Evolutionary conservation across 78 protist genomes (phyloP), one percentile per base, ranked within the genome.

Genomic region (Paratrimastix pyriformis): DNA sequence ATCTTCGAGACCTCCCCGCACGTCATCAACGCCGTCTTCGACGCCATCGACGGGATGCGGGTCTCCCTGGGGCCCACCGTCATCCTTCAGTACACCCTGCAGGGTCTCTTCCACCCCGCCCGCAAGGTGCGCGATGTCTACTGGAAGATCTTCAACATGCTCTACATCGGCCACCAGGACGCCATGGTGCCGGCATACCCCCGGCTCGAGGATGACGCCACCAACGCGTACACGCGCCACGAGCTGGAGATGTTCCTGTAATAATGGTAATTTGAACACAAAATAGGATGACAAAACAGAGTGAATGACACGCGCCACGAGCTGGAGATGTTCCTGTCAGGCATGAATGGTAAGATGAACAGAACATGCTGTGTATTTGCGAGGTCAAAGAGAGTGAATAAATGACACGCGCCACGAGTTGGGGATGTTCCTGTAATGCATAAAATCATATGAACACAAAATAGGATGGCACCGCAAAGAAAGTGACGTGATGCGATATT

Each of bases 1-100:
- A 84, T 96, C 45, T 92, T 98, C 76, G 99, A 98, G 81, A 80
- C 92, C 30, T 80, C 95, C 4, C 97, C 98, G 2, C 99, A 96
- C 76, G 94, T 96, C 39, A 90, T 98, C 83, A 87, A 90, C 52
- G 94, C 99, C 44, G 92, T 92, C 40, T 50, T 81, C 57, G 98
- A 94, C 24, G 98, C 98, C 0, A 87, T 98, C 15, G 98, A 94
- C 29, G 99, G 96, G 26, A 18, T 86, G 32, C 75, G 97, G n/a
- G 82, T 89, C 24, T 70, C 91, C 3, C 80, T 95, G 24, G 99
- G 99, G 7, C 90, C 97, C 15, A 65, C 83, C 43, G 35, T 48
- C 32, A 80, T 96, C 6, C 80, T 96, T 38, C 84, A 75, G 62
- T 93, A 94, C 74, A 18, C 77, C 3, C 73, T 96, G 32, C 95